Base-by-base conservation (phyloP, 1,139 yeast species). In the Diutina scorzettiae region DNA sequence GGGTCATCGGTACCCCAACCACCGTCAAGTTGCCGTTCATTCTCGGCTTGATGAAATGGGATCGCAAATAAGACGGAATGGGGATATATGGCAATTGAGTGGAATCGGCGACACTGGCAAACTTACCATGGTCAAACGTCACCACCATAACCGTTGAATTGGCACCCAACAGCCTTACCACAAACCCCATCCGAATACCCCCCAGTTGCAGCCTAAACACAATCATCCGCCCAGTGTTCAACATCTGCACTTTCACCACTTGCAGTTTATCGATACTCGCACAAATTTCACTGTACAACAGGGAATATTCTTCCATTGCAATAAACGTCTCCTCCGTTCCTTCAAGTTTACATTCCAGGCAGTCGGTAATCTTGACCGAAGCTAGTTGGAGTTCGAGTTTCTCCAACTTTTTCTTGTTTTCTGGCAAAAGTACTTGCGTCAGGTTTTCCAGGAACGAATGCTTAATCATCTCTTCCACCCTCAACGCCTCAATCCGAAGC, bases 401-500 rank as follows among this genome's bases (percentile, higher is more conserved):
- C 37, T 73, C 70, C 29, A 85, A 77, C 48, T 73, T 71, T 53
- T 72, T 71, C 56, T 86, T 84, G 54, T 85, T 93, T 50, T 87
- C 95, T 0, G 97, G 97, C 42, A 87, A 64, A 51, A 89, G 62
- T 0, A 86, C 78, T 55, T 91, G 97, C 1, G 91, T 73, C 0
- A 89, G 73, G 54, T 91, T 89, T 57, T 91, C 99, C 62, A 95
- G 78, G 58, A 91, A 91, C 0, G 96, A 86, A 50, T 93, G 84
- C 55, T 89, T 89, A 50, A 91, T 89, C 96, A 91, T 91, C 57
- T 93, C 98, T 56, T 91, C 98, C 14, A 93, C 97, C 53, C 82
- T 75, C 46, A 91, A 65, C 0, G 98, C 97, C 56, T 91, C 98
- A 45, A 91, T 87, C 56, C 98, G 75, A 50, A 93, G 66, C 49